phyloP scores from a whole-genome alignment of 345 rosid genomes.

The Carallia pectinifolia region DNA sequence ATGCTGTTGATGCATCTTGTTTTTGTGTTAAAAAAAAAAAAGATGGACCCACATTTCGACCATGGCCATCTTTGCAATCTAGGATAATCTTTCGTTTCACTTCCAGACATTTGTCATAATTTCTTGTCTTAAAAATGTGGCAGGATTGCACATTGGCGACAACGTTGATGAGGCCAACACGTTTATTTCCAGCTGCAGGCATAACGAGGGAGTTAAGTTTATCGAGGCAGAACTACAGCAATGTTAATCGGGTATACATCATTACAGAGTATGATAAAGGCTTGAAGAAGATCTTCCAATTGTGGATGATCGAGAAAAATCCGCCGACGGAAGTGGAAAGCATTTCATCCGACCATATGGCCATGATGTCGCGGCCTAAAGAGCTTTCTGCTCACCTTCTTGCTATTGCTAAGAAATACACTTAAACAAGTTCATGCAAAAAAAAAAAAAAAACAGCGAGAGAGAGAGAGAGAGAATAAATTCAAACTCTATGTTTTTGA shows the following conservation, averaged over 20 bases:
- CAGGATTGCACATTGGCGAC: constrained; percentile 54
- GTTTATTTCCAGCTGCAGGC: constrained; percentile 38
- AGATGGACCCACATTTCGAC: no score
- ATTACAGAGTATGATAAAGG: constrained; percentile 35
- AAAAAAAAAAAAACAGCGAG: no score
- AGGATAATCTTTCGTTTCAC: no score
- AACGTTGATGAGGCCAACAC: constrained; percentile 39
- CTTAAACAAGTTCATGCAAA: background rate
- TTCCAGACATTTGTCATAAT: background rate
- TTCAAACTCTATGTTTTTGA: no score
- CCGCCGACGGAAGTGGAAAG: constrained; percentile 45
- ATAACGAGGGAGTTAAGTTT: constrained; percentile 34
- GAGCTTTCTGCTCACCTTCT: constrained; percentile 29
- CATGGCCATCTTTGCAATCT: no score
- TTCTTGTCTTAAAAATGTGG: background rate
- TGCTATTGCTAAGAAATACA: constrained; percentile 28
- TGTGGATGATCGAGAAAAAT: constrained; percentile 42
- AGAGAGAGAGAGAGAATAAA: no score
- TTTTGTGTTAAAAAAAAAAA: no score
- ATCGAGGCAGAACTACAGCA: constrained; percentile 36
- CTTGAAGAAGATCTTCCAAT: constrained; percentile 16
- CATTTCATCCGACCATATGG: constrained; percentile 55
- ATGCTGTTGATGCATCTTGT: no score
- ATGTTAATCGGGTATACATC: constrained; percentile 41
- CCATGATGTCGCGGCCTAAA: constrained; percentile 44